Percentiles rank a stretch among this genome's conserved stretches.
Evolutionary conservation across 805 yeast genomes (phyloP).

Genomic region (Candida nemodendra): DNA sequence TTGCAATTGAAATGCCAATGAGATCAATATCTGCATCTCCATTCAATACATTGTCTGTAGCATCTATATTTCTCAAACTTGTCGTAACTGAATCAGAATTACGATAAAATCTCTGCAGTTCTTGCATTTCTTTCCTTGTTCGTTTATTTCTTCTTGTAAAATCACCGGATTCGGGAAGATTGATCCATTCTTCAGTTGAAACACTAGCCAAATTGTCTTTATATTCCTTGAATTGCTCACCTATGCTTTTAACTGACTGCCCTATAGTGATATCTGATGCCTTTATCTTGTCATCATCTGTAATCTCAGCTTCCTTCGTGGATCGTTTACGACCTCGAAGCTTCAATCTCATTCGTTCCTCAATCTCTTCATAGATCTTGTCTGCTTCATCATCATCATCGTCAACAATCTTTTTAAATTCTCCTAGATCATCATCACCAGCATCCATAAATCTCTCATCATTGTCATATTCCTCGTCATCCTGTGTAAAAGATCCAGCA

Average conservation of each 20-base stretch:
- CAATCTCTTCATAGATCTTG: conserved; percentile 62
- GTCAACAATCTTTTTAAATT: conserved; percentile 29
- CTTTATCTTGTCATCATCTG: conserved; percentile 11
- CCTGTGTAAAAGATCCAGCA: conserved; percentile 22
- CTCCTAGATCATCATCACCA: conserved; percentile 21
- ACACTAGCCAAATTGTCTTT: conserved; percentile 61
- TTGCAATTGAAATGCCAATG: conserved; percentile 58
- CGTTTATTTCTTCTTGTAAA: conserved; percentile 79
- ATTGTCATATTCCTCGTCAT: conserved; percentile 31
- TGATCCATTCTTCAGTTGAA: conserved; percentile 73
- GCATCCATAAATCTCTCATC: conserved; percentile 29
- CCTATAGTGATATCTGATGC: conserved; percentile 21
- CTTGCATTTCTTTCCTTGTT: conserved; percentile 57
- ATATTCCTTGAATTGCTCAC: conserved; percentile 64
- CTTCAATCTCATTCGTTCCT: conserved; percentile 43
- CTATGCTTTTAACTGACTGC: conserved; percentile 33
- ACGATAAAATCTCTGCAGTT: conserved; percentile 70
- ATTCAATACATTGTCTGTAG: conserved; percentile 30
- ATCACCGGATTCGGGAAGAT: conserved; percentile 85
- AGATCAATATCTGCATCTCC: conserved; percentile 40
- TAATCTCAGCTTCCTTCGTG: conserved; percentile 17
- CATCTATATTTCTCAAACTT: conserved; percentile 33
- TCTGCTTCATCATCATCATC: conserved; percentile 83
- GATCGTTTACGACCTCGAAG: conserved; percentile 18
- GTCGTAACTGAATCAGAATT: conserved; percentile 69